Conservation (phyloP, 495 filamentous ascomycete species). For the Penicillium desertorum region DNA sequence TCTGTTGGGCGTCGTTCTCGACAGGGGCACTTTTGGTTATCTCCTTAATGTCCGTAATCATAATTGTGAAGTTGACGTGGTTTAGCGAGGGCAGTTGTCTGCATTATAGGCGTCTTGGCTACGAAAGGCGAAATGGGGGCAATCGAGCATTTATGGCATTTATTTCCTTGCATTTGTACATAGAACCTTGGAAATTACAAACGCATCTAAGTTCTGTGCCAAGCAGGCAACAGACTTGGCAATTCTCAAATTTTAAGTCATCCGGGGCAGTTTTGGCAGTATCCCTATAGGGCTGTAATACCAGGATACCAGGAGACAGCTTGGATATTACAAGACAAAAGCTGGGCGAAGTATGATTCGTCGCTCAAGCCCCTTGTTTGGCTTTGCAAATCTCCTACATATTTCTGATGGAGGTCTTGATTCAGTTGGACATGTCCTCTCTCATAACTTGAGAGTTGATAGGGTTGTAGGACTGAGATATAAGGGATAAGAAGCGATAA, state of each 20-base stretch:
- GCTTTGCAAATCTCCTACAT: neutral
- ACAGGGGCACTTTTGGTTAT: neutral
- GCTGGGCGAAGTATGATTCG: too few relatives aligned
- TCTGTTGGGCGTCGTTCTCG: neutral
- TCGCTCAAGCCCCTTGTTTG: neutral
- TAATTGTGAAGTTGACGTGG: constrained; percentile 22
- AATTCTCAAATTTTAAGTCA: constrained; percentile 9
- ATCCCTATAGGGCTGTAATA: constrained; percentile 10
- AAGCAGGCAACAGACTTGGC: constrained; percentile 13
- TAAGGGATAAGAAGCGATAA: too few relatives aligned
- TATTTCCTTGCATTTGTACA: constrained; percentile 13
- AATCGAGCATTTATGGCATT: constrained; percentile 7
- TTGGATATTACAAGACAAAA: neutral
- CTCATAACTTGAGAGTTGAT: too few relatives aligned
- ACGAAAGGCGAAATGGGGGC: constrained; percentile 1
- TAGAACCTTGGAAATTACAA: constrained; percentile 2
- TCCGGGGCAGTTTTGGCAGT: neutral
- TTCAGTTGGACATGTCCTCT: too few relatives aligned
- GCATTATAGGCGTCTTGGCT: constrained; percentile 20
- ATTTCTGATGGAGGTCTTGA: too few relatives aligned
- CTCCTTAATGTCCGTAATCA: constrained; percentile 29
- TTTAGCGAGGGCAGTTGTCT: neutral
- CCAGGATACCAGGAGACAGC: too few relatives aligned
- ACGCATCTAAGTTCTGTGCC: neutral
- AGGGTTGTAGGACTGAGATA: too few relatives aligned